These are phyloP conservation scores for Boletus sensibilis DNA, from an alignment of 768 basidiomycete species.

Conservation along the genomic window DNA sequence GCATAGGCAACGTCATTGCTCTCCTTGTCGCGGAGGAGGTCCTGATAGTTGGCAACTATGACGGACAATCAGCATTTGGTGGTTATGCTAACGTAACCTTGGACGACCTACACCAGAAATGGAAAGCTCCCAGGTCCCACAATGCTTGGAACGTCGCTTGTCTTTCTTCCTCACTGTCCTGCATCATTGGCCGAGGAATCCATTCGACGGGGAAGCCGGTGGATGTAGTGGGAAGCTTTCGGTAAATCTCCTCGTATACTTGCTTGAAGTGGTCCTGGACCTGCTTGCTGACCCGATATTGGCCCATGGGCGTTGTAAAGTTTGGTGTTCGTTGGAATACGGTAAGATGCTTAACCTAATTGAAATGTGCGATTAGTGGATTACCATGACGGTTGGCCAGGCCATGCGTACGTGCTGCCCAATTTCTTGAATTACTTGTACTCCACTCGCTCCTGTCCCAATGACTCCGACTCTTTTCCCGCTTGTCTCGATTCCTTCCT, in stretches of 20 bases:
- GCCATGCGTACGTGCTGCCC: constrained; percentile 5
- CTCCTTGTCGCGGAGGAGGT: background rate
- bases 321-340: constrained; percentile 21
- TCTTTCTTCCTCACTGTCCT: constrained; percentile 10
- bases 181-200: constrained; percentile 3
- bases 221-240: constrained; percentile 1
- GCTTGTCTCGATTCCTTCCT: too few species aligned
- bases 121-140: too few species aligned
- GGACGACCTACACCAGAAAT: constrained; percentile 9
- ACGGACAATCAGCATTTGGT: background rate
- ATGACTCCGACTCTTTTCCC: too few species aligned
- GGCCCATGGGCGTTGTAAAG: constrained; percentile 11
- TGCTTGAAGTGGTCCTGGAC: constrained; percentile 12
- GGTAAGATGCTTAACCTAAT: constrained; percentile 7
- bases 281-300: constrained; percentile 8
- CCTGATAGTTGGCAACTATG: constrained; percentile 9
- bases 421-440: too few species aligned
- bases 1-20: constrained; percentile 1
- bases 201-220: background rate
- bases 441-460: too few species aligned
- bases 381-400: background rate
- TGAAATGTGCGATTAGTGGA: background rate
- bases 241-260: constrained; percentile 7
- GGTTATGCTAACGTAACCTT: too few species aligned
- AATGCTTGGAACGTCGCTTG: too few species aligned